Evolutionary conservation across 1,284 basidiomycete species (phyloP).

Genomic region (Rhodotorula sp.): DNA sequence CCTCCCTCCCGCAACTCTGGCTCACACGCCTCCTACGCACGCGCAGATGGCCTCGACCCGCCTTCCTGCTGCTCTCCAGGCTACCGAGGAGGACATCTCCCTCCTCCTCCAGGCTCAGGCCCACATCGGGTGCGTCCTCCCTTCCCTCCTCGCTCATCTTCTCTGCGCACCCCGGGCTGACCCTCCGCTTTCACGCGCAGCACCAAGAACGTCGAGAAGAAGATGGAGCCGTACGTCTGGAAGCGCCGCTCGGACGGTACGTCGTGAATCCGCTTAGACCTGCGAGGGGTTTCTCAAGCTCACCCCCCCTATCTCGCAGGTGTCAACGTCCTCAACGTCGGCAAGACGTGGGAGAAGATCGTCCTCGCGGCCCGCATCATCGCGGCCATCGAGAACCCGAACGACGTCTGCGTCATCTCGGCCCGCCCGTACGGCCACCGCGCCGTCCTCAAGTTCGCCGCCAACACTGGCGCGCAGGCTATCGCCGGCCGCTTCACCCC

Average conservation of each 20-base stretch:
- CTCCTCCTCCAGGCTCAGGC: constrained; percentile 92
- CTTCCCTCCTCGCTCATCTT: background rate
- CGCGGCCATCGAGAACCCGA: constrained; percentile 87
- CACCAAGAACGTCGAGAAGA: constrained; percentile 98
- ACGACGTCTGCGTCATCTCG: constrained; percentile 96
- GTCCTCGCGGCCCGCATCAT: constrained; percentile 92
- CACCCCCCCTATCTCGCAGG: constrained; percentile 57
- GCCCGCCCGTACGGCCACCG: constrained; percentile 98
- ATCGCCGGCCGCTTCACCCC: constrained; percentile 99
- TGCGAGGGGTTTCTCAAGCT: background rate
- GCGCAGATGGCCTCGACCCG: constrained; percentile 58
- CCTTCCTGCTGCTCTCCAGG: constrained; percentile 87
- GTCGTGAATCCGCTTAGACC: background rate
- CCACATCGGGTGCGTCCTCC: constrained; percentile 66
- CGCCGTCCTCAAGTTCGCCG: constrained; percentile 96
- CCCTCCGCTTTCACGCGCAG: constrained; percentile 47
- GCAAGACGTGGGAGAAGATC: constrained; percentile 99
- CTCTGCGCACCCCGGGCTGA: background rate
- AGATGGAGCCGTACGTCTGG: constrained; percentile 98
- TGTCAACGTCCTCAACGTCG: constrained; percentile 95
- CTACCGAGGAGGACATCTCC: constrained; percentile 96
- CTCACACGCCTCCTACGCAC: background rate
- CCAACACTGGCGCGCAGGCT: constrained; percentile 96
- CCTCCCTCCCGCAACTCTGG: background rate
- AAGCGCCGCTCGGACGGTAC: constrained; percentile 91